phyloP scores from a whole-genome alignment of 2,329 filamentous ascomycete species.

The Ascochyta fabae region DNA sequence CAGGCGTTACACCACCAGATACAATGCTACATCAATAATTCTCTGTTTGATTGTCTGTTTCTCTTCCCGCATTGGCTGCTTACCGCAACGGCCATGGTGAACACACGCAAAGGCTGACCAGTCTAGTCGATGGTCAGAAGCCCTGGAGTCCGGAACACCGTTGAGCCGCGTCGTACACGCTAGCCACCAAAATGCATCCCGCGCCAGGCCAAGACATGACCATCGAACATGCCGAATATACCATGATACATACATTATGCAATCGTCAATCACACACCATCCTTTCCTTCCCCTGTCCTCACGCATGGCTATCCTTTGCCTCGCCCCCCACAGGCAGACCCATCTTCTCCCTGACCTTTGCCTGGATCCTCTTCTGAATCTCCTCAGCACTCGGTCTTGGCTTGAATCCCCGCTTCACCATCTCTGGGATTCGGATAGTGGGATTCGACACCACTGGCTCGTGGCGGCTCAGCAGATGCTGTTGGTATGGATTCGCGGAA shows the following conservation, averaged over 20 bases:
- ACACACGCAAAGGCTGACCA: not conserved
- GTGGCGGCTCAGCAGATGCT: slow-evolving; percentile 20
- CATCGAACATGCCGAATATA: not conserved
- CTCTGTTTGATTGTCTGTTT: slow-evolving; percentile 7
- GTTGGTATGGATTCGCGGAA: slow-evolving; percentile 6
- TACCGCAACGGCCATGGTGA: not conserved
- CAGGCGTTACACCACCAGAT: slow-evolving; percentile 9
- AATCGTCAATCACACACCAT: not conserved
- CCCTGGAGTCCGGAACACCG: not conserved
- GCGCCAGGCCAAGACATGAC: not conserved
- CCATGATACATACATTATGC: not conserved
- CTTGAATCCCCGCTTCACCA: slow-evolving; percentile 16
- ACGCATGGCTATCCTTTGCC: not conserved
- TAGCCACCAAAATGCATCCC: not conserved
- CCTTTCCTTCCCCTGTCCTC: not conserved
- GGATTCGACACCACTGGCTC: slow-evolving; percentile 14
- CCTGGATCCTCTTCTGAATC: slow-evolving; percentile 12
- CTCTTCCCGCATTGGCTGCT: not conserved
- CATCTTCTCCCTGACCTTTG: slow-evolving; percentile 7
- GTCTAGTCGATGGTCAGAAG: not conserved
- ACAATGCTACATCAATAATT: slow-evolving; percentile 16
- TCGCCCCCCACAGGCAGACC: not conserved
- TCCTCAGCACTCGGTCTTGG: slow-evolving; percentile 10
- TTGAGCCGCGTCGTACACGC: slow-evolving; percentile 10
- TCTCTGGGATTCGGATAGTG: slow-evolving; percentile 12